Base-by-base conservation (phyloP, 176 grass and related monocot genomes). In the Saccharum officinarum region DNA sequence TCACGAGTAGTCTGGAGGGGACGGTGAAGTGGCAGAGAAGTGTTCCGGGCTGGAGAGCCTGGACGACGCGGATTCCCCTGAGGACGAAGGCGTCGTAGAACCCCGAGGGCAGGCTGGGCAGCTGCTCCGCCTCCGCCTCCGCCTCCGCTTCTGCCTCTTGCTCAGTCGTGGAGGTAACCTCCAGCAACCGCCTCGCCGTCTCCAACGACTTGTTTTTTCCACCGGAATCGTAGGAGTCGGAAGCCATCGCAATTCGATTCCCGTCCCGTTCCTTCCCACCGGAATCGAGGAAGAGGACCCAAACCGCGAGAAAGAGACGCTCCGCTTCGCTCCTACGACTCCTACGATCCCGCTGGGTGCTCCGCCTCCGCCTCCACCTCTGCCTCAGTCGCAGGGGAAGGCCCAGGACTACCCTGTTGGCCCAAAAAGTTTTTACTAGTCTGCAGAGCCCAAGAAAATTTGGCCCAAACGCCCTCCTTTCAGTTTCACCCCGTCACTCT, bases 71-170 rank as follows among this genome's bases (percentile, higher is more conserved):
- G 85, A 98, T 90, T 65, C 93, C 96, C 16, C 60, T 74, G 46
- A 98, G 88, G 28, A 98, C 66, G 89, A 98, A 98, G 77, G 91
- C 91, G 52, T 98, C 91, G 85, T 98, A 98, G 93, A 98, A 98
- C 8, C 77, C 91, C 34, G 95, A 87, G 1, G 89, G 87, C 31
- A 88, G 80, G 50, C 79, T 72, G 34, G 78, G 80, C 9, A 92
- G 76, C 46, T 65, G 37, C 46, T 28, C 28, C 28, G 28, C 28
- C 28, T 83, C 91, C 10, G 67, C 18, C 46, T 52, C n/a, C n/a
- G n/a, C n/a, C n/a, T n/a, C 73, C 49, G 49, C 49, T 5, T 50
- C 47, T 13, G 85, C 64, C 17, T 28, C 28, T 28, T 28, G 28
- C 28, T 65, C 92, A 47, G 86, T 83, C 3, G 15, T 46, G 25